Conservation (phyloP, 1,139 yeast species). For the Ogataea hybrid region DNA sequence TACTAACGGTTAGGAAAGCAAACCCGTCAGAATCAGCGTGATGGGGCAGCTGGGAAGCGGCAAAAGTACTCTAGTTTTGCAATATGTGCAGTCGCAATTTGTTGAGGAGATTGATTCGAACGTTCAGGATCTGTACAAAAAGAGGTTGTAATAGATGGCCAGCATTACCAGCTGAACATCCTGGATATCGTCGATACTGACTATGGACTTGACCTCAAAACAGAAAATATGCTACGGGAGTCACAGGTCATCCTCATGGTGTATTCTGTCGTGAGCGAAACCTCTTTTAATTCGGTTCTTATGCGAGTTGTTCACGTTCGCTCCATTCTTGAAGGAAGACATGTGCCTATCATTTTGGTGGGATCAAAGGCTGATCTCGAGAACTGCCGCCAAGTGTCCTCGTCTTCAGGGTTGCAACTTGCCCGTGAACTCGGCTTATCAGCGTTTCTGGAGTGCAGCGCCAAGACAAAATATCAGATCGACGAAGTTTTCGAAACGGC, state of each 20-base stretch:
- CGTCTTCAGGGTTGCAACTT: slow-evolving; percentile 35
- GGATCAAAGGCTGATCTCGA: slow-evolving; percentile 36
- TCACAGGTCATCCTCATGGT: slow-evolving; percentile 52
- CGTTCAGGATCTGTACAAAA: slow-evolving; percentile 50
- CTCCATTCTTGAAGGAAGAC: slow-evolving; percentile 6
- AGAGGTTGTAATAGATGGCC: slow-evolving; percentile 33
- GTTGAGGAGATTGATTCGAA: slow-evolving; percentile 53
- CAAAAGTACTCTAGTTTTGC: slow-evolving; percentile 52
- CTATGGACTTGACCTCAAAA: slow-evolving; percentile 42
- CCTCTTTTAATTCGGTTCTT: slow-evolving; percentile 42
- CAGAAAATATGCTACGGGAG: slow-evolving; percentile 38
- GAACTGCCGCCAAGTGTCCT: slow-evolving; percentile 45
- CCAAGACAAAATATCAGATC: slow-evolving; percentile 50
- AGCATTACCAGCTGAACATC: slow-evolving; percentile 46
- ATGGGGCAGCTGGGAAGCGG: slow-evolving; percentile 62
- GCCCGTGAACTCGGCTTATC: slow-evolving; percentile 43
- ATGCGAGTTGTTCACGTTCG: slow-evolving; percentile 41
- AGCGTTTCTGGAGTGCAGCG: slow-evolving; percentile 50
- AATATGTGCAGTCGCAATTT: slow-evolving; percentile 48
- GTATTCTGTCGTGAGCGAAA: slow-evolving; percentile 47
- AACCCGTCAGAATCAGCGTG: slow-evolving; percentile 44
- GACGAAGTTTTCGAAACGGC: slow-evolving; percentile 46
- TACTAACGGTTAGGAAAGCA: slow-evolving; percentile 1
- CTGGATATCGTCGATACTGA: slow-evolving; percentile 54
- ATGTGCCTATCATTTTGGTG: slow-evolving; percentile 30